These are phyloP conservation scores for Puya raimondii DNA, from an alignment of 176 grass and related monocot genomes.

Conservation along the genomic window DNA sequence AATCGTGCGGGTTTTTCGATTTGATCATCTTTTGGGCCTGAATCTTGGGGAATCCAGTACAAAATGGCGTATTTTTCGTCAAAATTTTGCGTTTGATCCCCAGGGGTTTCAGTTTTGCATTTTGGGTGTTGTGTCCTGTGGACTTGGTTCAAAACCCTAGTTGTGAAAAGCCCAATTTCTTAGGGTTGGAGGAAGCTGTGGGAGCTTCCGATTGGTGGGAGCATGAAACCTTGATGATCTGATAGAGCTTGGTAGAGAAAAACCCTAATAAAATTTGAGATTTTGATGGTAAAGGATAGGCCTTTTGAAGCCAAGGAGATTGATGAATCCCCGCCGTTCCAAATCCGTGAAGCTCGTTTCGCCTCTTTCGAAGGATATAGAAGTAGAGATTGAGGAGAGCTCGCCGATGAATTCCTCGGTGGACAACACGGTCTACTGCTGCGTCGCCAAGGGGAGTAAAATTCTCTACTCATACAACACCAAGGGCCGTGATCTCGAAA, in stretches of 20 bases:
- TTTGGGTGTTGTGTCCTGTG: no score
- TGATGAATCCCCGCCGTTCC: conserved; percentile 85
- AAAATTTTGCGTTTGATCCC: no score
- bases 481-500: conserved; percentile 37
- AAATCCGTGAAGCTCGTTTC: conserved; percentile 69
- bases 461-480: conserved; percentile 63
- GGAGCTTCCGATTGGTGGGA: neutral
- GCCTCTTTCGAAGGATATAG: conserved; percentile 31
- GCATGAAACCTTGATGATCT: no score
- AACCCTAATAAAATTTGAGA: neutral
- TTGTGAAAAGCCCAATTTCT: no score
- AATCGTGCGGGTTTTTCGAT: no score
- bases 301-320: conserved; percentile 1
- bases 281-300: neutral
- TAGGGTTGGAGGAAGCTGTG: neutral
- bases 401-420: conserved; percentile 60
- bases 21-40: no score
- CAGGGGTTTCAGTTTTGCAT: no score
- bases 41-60: no score
- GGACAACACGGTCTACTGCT: conserved; percentile 84
- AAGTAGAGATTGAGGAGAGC: conserved; percentile 57
- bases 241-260: neutral
- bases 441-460: conserved; percentile 49
- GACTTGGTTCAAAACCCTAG: no score
- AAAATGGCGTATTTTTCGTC: no score